Evolutionary conservation across 345 rosid genomes (phyloP), one percentile per base, ranked within the genome.

Genomic region (Gossypium arboreum): DNA sequence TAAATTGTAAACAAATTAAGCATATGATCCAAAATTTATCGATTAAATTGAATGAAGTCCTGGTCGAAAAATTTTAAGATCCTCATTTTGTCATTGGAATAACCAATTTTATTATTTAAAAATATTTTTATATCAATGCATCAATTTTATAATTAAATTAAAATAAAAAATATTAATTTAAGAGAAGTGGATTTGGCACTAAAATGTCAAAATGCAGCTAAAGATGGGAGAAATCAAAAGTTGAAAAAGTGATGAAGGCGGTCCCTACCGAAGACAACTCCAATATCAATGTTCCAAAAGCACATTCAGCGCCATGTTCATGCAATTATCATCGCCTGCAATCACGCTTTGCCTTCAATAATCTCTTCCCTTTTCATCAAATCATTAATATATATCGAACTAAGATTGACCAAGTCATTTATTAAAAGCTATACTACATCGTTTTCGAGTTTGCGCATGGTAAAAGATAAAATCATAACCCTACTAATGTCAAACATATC

Each of bases 301-400:
- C 80, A 22, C 34, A 70, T 73, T 71, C 39, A 78, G 25, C 57
- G 74, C 61, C 78, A 51, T 64, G 54, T 52, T 73, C 18, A 44
- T 54, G 84, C 81, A 78, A 41, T 74, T 73, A 82, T 78, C 79
- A 76, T 48, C 78, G 87, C 91, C 91, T 59, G 34, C 45, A 84
- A 77, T 87, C 84, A 72, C 87, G 91, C 85, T 68, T 29, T 56
- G 4, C 71, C 51, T 61, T 68, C 81, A 75, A 48, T 56, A 71
- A 63, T 29, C 61, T 47, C 66, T 56, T 45, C 39, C 48, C 76
- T 47, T 75, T 18, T 34, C 41, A 50, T 20, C 22, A 24, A 25
- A 68, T 39, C 20, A 43, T 22, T 51, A 8, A 39, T 2, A 34
- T 1, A 57, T 22, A 52, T 64, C 18, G 29, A 59, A 29, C 2